These are phyloP conservation scores for Coccomyxa sp. DNA, from an alignment of 139 green algal genomes.

Conservation along the genomic window DNA sequence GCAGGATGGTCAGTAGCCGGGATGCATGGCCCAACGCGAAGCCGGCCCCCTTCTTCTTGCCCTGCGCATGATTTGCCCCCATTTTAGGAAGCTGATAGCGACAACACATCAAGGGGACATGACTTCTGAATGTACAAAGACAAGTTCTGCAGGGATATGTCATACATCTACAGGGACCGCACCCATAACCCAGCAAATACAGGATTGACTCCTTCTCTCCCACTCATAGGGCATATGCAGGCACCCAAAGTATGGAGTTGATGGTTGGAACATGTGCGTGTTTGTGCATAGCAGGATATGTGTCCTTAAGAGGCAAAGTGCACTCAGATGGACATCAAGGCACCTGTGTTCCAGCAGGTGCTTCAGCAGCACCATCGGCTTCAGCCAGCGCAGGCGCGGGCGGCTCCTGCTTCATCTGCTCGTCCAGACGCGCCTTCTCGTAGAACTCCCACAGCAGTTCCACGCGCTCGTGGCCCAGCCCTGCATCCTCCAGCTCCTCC, in stretches of 20 bases:
- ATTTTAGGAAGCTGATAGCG: too few relatives aligned
- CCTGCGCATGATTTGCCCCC: background rate
- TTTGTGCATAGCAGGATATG: too few relatives aligned
- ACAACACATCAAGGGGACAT: too few relatives aligned
- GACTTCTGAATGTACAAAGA: too few relatives aligned
- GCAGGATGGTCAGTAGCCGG: conserved; percentile 60
- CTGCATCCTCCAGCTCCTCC: conserved; percentile 37
- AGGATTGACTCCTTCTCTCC: too few relatives aligned
- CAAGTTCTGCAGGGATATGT: too few relatives aligned
- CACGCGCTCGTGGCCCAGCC: conserved; percentile 31
- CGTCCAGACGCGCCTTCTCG: conserved; percentile 13
- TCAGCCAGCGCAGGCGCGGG: background rate
- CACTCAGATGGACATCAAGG: background rate
- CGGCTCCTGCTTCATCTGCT: conserved; percentile 38
- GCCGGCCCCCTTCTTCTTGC: conserved; percentile 18
- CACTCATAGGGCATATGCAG: too few relatives aligned
- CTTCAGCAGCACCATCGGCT: background rate
- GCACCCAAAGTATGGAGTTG: too few relatives aligned
- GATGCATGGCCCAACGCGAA: conserved; percentile 54
- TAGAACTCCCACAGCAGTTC: conserved; percentile 29
- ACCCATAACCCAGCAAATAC: too few relatives aligned
- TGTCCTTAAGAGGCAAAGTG: too few relatives aligned
- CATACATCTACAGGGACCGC: too few relatives aligned
- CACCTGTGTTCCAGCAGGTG: background rate
- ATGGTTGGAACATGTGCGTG: too few relatives aligned